Base-by-base conservation (phyloP, 768 basidiomycete species). In the Lactarius psammicola region DNA sequence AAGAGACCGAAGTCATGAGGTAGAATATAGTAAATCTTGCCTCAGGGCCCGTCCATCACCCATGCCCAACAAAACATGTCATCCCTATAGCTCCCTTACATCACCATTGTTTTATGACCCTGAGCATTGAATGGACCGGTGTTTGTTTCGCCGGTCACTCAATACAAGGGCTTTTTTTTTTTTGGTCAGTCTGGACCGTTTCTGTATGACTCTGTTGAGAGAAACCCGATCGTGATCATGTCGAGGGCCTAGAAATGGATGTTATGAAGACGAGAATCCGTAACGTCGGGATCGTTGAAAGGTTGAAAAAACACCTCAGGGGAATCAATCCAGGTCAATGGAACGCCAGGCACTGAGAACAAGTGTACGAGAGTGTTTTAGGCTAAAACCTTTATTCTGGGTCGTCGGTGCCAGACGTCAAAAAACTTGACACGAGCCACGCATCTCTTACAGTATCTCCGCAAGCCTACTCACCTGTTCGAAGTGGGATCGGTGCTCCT, bases 401-500 rank as follows among this genome's bases (percentile, higher is more conserved):
- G 18, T 8, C 42, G 10, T 11, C 46, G 44, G 23, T 51, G 0
- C 23, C 26, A 0, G n/a, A 51, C 10, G 26, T 51, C 49, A 51
- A 15, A 5, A 51, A 15, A 5, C 23, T 51, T 51, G n/a, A 13
- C 4, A 28, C 49, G 49, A 26, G 26, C 46, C 46, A 26, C 46
- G 23, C 18, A 4, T 49, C 13, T 28, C n/a, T 4, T 51, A 26
- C 49, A 51, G 49, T 51, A 51, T 23, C n/a, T 49, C n/a, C 49
- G 11, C 23, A 23, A 30, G 44, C 42, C 34, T 31, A 18, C 8
- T 49, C 4, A 20, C 38, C 36, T 20, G 33, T 34, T 38, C 56
- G 40, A 36, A 55, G 61, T 26, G 57, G 61, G 38, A 70, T 61
- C 66, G 92, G 72, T 62, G 80, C 81, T 9, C 93, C 94, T 11